Evolutionary conservation across 1,284 basidiomycete genomes (phyloP).

Genomic region (Puccinia polysora): DNA sequence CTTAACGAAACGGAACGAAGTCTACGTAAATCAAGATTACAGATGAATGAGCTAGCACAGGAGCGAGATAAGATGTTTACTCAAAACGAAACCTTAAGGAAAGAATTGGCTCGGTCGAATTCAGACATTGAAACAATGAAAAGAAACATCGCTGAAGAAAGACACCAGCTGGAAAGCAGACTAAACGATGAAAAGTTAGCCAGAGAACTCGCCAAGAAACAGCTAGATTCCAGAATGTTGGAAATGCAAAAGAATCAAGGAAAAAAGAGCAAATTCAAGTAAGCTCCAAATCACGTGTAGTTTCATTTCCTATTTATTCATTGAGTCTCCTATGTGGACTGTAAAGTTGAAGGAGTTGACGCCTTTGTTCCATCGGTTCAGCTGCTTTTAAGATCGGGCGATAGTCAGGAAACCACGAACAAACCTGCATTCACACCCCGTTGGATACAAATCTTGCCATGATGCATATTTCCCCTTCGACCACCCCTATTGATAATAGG

Average conservation of each 20-base stretch:
- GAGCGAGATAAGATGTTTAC: conserved; percentile 69
- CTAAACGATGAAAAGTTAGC: conserved; percentile 74
- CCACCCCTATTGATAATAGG: too few species aligned
- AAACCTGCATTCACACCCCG: too few species aligned
- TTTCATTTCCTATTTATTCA: background rate
- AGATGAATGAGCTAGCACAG: conserved; percentile 74
- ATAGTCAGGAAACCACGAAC: too few species aligned
- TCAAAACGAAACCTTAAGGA: conserved; percentile 64
- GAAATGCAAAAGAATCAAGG: conserved; percentile 61
- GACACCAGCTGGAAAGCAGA: conserved; percentile 70
- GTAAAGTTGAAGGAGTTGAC: too few species aligned
- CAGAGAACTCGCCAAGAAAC: conserved; percentile 73
- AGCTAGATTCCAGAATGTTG: conserved; percentile 76
- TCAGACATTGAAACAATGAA: conserved; percentile 71
- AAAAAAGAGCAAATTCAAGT: conserved; percentile 35
- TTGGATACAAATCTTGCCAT: too few species aligned
- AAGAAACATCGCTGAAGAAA: conserved; percentile 73
- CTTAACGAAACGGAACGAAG: conserved; percentile 84
- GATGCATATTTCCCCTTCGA: too few species aligned
- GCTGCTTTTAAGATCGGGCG: too few species aligned
- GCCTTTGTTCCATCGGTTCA: too few species aligned
- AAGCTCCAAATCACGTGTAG: too few species aligned
- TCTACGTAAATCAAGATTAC: conserved; percentile 80
- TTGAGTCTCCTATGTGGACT: too few species aligned
- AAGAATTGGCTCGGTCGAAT: conserved; percentile 63